Evolutionary conservation across 106 monocot species (phyloP).

Genomic region (Agapanthus africanus): DNA sequence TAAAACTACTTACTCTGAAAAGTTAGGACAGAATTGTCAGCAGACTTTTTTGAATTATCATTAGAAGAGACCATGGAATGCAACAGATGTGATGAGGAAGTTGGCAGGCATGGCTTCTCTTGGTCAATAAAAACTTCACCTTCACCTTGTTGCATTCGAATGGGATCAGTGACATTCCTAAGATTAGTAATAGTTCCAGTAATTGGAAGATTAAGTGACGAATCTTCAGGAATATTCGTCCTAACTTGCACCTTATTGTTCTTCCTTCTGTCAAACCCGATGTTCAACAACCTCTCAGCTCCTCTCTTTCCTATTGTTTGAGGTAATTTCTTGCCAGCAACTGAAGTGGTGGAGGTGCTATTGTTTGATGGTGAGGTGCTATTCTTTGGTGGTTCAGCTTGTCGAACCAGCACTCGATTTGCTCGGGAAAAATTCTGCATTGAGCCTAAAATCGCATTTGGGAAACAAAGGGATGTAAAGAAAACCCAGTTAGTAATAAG

Average conservation of each 20-base stretch:
- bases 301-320: conserved; percentile 12
- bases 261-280: conserved; percentile 11
- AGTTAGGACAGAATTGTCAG: conserved; percentile 10
- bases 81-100: conserved; percentile 11
- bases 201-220: conserved; percentile 25
- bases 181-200: conserved; percentile 21
- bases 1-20: conserved; percentile 29
- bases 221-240: conserved; percentile 20
- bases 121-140: neutral
- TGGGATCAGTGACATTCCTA: conserved; percentile 2
- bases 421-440: conserved; percentile 40
- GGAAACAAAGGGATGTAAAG: too few species aligned
- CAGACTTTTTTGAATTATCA: conserved; percentile 21
- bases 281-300: conserved; percentile 10
- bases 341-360: neutral
- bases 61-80: neutral
- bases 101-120: conserved; percentile 9
- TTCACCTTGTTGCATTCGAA: conserved; percentile 10
- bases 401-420: conserved; percentile 39
- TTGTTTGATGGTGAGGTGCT: conserved; percentile 13
- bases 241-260: conserved; percentile 3
- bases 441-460: conserved; percentile 27
- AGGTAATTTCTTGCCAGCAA: conserved; percentile 3
- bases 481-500: neutral
- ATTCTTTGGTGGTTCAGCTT: conserved; percentile 17